Percentiles rank a stretch among this genome's conserved stretches.
phyloP scores from a whole-genome alignment of 2,329 filamentous ascomycete species.

The Ophiostoma australiae region DNA sequence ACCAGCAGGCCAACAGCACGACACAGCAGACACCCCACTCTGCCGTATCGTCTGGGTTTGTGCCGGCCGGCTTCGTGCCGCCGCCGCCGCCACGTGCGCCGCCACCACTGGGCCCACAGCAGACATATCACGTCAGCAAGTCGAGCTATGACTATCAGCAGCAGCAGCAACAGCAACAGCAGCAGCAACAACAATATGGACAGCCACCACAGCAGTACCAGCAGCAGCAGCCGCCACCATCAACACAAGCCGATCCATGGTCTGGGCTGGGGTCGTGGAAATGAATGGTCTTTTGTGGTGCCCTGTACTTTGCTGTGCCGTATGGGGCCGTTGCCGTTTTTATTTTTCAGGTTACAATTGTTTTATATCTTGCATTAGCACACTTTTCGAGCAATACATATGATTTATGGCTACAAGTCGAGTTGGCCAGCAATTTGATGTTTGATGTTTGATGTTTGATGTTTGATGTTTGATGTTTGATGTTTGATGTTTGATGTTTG shows the following conservation, averaged over 20 bases:
- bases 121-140: slow-evolving; percentile 52
- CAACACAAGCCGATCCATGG: slow-evolving; percentile 45
- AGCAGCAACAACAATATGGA: slow-evolving; percentile 35
- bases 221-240: slow-evolving; percentile 39
- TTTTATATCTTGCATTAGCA: slow-evolving; percentile 9
- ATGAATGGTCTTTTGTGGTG: slow-evolving; percentile 28
- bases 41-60: slow-evolving; percentile 37
- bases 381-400: not conserved
- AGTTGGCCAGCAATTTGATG: too few species aligned
- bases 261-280: slow-evolving; percentile 51
- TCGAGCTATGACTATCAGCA: slow-evolving; percentile 34
- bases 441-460: too few species aligned
- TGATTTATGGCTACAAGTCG: not conserved
- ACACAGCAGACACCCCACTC: slow-evolving; percentile 38
- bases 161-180: slow-evolving; percentile 40
- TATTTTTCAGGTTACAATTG: not conserved
- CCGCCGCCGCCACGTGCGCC: slow-evolving; percentile 60
- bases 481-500: too few species aligned
- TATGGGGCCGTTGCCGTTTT: not conserved
- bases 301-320: not conserved
- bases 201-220: slow-evolving; percentile 35
- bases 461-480: too few species aligned
- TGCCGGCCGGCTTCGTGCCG: slow-evolving; percentile 56
- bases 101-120: slow-evolving; percentile 57
- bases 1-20: slow-evolving; percentile 37